Evolutionary conservation across 2,329 filamentous ascomycete genomes (phyloP).

Genomic region (Cladophialophora exuberans): DNA sequence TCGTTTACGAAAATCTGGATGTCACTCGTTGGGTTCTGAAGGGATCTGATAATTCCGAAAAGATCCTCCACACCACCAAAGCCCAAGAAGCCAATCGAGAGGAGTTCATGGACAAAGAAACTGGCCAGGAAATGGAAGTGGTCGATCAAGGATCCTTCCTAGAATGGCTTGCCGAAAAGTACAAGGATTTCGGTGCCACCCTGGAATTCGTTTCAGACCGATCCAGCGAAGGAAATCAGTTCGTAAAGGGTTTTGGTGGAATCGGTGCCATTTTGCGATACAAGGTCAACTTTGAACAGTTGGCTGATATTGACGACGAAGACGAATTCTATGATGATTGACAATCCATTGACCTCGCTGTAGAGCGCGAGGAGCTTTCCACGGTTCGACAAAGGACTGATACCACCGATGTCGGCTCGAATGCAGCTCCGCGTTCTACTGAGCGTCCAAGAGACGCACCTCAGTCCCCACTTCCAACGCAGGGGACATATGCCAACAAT

Average conservation of each 20-base stretch:
- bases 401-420: no score
- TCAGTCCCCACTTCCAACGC: slow-evolving; percentile 1
- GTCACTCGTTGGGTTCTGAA: slow-evolving; percentile 91
- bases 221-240: slow-evolving; percentile 98
- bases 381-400: no score
- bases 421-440: slow-evolving; percentile 37
- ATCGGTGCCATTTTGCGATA: slow-evolving; percentile 97
- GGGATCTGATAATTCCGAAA: slow-evolving; percentile 70
- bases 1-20: slow-evolving; percentile 97
- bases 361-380: slow-evolving; percentile 73
- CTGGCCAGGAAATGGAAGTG: slow-evolving; percentile 96
- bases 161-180: slow-evolving; percentile 99
- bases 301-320: slow-evolving; percentile 82
- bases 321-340: slow-evolving; percentile 84
- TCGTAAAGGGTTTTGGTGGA: slow-evolving; percentile 98
- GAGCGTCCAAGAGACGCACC: slow-evolving; percentile 32
- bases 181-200: slow-evolving; percentile 94
- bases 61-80: slow-evolving; percentile 87
- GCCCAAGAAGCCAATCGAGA: slow-evolving; percentile 77
- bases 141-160: slow-evolving; percentile 86
- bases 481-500: slow-evolving; percentile 5
- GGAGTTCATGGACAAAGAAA: slow-evolving; percentile 92
- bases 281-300: slow-evolving; percentile 99
- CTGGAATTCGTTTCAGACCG: slow-evolving; percentile 98
- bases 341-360: slow-evolving; percentile 32